These are phyloP conservation scores for Phytophthora cajani DNA, from an alignment of 352 stramenopile species.

Conservation along the genomic window DNA sequence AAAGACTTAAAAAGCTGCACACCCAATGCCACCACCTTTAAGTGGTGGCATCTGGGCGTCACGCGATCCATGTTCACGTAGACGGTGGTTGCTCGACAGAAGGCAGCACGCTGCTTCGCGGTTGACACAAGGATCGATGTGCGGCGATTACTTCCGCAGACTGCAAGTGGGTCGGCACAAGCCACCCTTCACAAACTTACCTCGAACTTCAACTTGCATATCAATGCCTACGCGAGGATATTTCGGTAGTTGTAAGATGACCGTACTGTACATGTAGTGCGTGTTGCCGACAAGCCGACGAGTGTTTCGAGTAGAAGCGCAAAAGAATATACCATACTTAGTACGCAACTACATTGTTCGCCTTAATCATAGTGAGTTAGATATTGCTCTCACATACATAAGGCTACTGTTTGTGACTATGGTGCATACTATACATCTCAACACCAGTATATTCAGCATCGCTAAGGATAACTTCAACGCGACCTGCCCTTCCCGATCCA, in stretches of 20 bases:
- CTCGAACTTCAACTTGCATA: constrained; percentile 15
- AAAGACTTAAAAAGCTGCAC: background rate
- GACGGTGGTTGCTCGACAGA: too few relatives aligned
- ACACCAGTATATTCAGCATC: background rate
- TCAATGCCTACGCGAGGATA: background rate
- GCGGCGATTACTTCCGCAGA: too few relatives aligned
- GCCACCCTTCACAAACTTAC: constrained; percentile 1
- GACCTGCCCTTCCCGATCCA: background rate
- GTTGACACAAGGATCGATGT: too few relatives aligned
- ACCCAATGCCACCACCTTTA: too few relatives aligned
- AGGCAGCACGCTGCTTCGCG: too few relatives aligned
- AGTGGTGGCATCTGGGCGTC: background rate
- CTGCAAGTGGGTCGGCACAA: too few relatives aligned
- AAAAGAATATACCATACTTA: too few relatives aligned
- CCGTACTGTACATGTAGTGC: too few relatives aligned
- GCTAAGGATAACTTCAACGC: background rate
- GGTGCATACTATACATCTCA: too few relatives aligned
- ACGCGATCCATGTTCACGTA: constrained; percentile 4
- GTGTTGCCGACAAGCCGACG: background rate
- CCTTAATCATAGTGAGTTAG: background rate
- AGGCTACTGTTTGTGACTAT: background rate
- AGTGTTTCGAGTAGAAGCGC: background rate
- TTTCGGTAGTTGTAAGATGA: background rate
- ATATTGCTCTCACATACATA: background rate
- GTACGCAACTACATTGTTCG: background rate